phyloP scores from a whole-genome alignment of 2,329 filamentous ascomycete genomes.

The Aspergillus novofumigatus region DNA sequence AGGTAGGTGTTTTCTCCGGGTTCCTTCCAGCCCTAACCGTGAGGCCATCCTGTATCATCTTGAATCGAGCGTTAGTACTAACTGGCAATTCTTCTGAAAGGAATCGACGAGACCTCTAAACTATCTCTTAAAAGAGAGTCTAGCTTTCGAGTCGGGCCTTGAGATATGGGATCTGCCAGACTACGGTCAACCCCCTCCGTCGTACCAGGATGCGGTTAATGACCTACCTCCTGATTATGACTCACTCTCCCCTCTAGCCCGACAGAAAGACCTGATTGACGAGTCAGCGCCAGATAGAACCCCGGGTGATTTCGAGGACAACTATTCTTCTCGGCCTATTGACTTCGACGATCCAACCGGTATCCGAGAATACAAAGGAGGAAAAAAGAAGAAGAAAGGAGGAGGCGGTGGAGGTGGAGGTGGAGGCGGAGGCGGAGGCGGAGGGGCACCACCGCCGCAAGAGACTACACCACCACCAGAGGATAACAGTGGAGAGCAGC shows the following conservation, averaged over 20 bases:
- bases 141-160: conserved; percentile 11
- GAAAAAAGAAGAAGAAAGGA: conserved; percentile 30
- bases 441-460: conserved; percentile 12
- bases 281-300: conserved; percentile 6
- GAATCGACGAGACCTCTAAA: conserved; percentile 1
- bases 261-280: conserved; percentile 13
- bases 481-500: conserved; percentile 19
- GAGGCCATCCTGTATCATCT: background rate
- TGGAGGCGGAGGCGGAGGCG: background rate
- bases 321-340: conserved; percentile 11
- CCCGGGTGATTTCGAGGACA: conserved; percentile 3
- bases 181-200: conserved; percentile 26
- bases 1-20: background rate
- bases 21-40: background rate
- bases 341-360: conserved; percentile 23
- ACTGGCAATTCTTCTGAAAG: background rate
- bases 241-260: conserved; percentile 23
- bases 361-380: conserved; percentile 29
- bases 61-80: background rate
- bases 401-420: background rate
- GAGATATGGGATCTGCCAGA: conserved; percentile 10
- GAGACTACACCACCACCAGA: conserved; percentile 15
- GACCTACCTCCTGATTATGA: conserved; percentile 35
- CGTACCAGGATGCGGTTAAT: conserved; percentile 29
- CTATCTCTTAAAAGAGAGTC: background rate